These are phyloP conservation scores for Cryptococcus sp. DNA, from an alignment of 1,284 basidiomycete species.

Conservation along the genomic window DNA sequence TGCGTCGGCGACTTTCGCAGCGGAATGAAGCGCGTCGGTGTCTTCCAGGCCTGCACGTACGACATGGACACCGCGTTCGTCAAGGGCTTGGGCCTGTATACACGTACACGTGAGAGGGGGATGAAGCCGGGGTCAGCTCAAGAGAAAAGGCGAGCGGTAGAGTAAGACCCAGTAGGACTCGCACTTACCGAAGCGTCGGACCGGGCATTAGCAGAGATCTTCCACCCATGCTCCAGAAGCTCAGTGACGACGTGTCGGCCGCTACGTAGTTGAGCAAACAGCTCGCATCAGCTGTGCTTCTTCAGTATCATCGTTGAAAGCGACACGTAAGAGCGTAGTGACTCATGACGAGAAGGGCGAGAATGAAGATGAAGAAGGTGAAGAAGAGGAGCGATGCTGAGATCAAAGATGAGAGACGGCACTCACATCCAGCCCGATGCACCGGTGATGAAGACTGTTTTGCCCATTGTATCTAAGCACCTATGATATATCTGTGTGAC, in stretches of 20 bases:
- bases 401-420: no score
- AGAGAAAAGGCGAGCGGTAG: no score
- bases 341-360: no score
- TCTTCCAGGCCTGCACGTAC: slow-evolving; percentile 26
- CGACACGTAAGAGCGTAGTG: no score
- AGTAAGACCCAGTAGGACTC: background rate
- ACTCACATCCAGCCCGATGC: background rate
- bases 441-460: background rate
- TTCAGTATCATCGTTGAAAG: no score
- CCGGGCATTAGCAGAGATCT: slow-evolving; percentile 34
- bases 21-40: slow-evolving; percentile 24
- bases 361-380: no score
- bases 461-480: background rate
- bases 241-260: slow-evolving; percentile 26
- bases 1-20: slow-evolving; percentile 29
- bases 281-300: no score
- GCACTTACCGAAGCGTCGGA: slow-evolving; percentile 23
- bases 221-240: slow-evolving; percentile 31
- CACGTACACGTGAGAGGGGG: background rate
- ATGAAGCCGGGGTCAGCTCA: background rate
- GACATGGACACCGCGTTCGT: slow-evolving; percentile 20
- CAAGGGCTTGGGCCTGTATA: slow-evolving; percentile 17
- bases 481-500: no score
- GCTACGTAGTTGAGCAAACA: background rate
- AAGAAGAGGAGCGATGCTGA: no score